Evolutionary conservation across 305 asterid genomes (phyloP).

Genomic region (Ilex paraguariensis): DNA sequence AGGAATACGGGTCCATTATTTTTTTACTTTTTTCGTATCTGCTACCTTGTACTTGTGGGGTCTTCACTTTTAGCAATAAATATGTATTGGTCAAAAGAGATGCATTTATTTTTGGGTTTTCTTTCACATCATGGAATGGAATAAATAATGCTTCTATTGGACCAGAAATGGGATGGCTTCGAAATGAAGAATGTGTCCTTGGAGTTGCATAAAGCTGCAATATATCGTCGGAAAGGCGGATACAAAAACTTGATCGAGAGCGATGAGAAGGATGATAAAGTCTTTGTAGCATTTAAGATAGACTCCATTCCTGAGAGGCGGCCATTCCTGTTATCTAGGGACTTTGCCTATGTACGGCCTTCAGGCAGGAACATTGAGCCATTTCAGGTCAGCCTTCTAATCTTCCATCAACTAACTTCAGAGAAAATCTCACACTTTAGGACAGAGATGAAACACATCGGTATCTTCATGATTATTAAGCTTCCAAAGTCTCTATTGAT

Average conservation of each 20-base stretch:
- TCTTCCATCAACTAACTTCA: background rate
- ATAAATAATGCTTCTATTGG: background rate
- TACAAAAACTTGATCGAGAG: background rate
- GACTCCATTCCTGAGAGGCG: constrained; percentile 15
- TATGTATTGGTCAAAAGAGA: too few species aligned
- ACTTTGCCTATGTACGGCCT: constrained; percentile 15
- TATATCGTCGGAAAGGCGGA: constrained; percentile 7
- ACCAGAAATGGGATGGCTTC: constrained; percentile 14
- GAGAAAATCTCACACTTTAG: background rate
- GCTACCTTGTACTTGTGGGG: too few species aligned
- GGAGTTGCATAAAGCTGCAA: constrained; percentile 20
- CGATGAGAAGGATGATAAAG: constrained; percentile 10
- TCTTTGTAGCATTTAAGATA: constrained; percentile 17
- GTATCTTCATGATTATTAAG: background rate
- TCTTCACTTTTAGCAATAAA: too few species aligned
- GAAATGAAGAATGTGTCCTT: too few species aligned
- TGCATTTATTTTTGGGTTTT: too few species aligned
- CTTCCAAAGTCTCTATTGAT: background rate
- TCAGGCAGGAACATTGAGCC: constrained; percentile 3
- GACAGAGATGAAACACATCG: background rate
- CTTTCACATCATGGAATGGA: too few species aligned
- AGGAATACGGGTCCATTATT: too few species aligned
- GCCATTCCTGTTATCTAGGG: constrained; percentile 20
- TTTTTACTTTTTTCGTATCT: too few species aligned
- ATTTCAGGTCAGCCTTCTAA: constrained; percentile 16